Conservation (phyloP, 2,329 filamentous ascomycete genomes). For the Fusarium globosum region DNA sequence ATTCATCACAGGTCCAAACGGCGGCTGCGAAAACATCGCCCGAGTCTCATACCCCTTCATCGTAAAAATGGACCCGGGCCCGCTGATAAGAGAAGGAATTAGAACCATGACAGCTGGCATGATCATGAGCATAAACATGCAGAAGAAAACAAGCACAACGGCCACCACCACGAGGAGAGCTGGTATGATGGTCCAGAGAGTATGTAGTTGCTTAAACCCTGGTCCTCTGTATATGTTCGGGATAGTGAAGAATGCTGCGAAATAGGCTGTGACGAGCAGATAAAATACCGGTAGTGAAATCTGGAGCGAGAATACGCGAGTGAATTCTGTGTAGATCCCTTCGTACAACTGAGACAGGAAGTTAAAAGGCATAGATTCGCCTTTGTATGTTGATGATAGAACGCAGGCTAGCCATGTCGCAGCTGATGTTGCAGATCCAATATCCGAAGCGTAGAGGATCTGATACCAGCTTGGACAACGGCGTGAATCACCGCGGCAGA, state of each 20-base stretch:
- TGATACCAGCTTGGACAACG: conserved; percentile 17
- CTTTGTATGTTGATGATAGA: neutral
- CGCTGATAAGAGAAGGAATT: neutral
- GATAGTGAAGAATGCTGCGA: rapidly evolving
- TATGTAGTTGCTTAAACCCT: neutral
- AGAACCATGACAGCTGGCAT: neutral
- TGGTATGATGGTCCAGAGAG: neutral
- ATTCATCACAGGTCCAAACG: neutral
- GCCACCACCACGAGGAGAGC: rapidly evolving
- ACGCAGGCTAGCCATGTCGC: neutral
- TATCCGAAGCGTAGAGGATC: neutral
- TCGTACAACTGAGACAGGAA: neutral
- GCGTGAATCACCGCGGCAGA: conserved; percentile 6
- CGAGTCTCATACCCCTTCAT: neutral
- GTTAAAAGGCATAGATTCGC: neutral
- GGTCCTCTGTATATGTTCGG: neutral
- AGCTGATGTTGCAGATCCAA: neutral
- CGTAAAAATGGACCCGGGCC: neutral
- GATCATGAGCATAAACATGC: neutral
- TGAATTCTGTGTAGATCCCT: neutral
- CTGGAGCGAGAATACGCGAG: neutral
- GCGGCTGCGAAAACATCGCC: neutral
- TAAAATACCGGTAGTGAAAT: neutral
- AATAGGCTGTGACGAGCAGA: neutral
- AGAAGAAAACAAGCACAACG: neutral